Conservation (phyloP, 2,329 filamentous ascomycete genomes). For the Verticillium nonalfalfae region DNA sequence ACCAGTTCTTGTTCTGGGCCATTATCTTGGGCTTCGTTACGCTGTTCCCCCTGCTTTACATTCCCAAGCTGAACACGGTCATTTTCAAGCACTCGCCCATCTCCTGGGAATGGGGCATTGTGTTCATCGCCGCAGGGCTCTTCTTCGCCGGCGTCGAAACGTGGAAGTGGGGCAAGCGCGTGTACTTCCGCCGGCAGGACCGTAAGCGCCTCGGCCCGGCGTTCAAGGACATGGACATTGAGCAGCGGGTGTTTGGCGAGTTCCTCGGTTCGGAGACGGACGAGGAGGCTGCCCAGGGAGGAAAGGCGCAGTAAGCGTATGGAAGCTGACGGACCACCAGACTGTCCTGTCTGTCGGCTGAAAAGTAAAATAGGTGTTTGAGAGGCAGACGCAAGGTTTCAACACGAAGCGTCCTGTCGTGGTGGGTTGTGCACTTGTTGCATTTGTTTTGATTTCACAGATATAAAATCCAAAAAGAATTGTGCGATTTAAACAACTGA, state of each 20-base stretch:
- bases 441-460: neutral
- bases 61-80: constrained; percentile 50
- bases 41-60: constrained; percentile 49
- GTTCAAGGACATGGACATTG: constrained; percentile 31
- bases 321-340: neutral
- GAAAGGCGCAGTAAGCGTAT: neutral
- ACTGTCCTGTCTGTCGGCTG: neutral
- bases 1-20: constrained; percentile 65
- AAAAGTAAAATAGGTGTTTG: neutral
- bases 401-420: neutral
- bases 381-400: neutral
- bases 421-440: neutral
- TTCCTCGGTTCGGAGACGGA: constrained; percentile 17
- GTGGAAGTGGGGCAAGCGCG: constrained; percentile 53
- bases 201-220: constrained; percentile 11
- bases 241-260: constrained; percentile 31
- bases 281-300: neutral
- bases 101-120: constrained; percentile 57
- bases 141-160: constrained; percentile 52
- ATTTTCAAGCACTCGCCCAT: constrained; percentile 58
- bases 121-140: constrained; percentile 45
- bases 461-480: neutral
- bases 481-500: no score
- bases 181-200: constrained; percentile 25
- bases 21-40: constrained; percentile 42